Evolutionary conservation across 2,329 filamentous ascomycete species (phyloP).

Genomic region (Ceratocystis papillata): DNA sequence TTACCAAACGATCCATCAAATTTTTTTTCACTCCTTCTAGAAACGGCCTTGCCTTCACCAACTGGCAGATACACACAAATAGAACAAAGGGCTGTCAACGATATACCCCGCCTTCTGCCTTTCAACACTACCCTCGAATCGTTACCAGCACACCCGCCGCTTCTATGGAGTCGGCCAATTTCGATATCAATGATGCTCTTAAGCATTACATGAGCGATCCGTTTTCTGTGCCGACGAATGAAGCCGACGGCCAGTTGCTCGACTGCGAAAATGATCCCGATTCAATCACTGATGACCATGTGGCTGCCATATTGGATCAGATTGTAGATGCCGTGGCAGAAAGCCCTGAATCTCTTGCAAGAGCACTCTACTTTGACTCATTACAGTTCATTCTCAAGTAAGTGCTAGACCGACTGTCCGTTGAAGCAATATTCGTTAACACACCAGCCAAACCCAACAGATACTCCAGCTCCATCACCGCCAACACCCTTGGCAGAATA

Average conservation of each 20-base stretch:
- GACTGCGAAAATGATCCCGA: constrained; percentile 92
- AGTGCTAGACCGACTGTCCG: constrained; percentile 31
- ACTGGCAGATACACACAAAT: not conserved
- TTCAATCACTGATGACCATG: constrained; percentile 61
- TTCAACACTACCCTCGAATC: not conserved
- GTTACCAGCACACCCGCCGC: constrained; percentile 26
- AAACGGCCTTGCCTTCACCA: not conserved
- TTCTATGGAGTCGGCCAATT: constrained; percentile 64
- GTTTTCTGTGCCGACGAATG: constrained; percentile 66
- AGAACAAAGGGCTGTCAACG: not conserved
- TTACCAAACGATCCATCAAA: not conserved
- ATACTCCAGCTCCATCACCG: constrained; percentile 67
- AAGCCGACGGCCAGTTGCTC: constrained; percentile 70
- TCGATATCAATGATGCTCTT: constrained; percentile 93
- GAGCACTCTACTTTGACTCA: constrained; percentile 74
- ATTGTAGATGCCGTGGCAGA: constrained; percentile 89
- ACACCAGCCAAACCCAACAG: constrained; percentile 51
- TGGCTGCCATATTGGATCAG: constrained; percentile 79
- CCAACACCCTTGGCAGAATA: constrained; percentile 78
- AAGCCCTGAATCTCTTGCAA: constrained; percentile 77
- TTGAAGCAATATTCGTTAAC: constrained; percentile 45
- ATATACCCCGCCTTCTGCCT: constrained; percentile 15
- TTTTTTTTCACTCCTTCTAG: not conserved
- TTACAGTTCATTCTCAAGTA: constrained; percentile 95
- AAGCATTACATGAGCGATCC: constrained; percentile 97